Evolutionary conservation across 176 grass and related monocot species (phyloP).

Genomic region (Musa troglodytarum): DNA sequence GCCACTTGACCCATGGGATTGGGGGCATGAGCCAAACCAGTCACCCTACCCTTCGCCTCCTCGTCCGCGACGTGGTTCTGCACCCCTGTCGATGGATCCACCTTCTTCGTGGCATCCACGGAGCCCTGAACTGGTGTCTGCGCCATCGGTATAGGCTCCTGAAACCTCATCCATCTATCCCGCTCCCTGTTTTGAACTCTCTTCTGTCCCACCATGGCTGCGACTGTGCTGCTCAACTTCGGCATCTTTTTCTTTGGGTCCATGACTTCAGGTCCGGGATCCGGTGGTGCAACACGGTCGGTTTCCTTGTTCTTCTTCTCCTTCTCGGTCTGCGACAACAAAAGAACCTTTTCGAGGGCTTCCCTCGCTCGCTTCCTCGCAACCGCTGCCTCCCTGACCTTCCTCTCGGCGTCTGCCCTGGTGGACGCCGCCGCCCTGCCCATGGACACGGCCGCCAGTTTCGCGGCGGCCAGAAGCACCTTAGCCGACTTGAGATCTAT

Average conservation of each 20-base stretch:
- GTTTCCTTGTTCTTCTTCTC: constrained; percentile 8
- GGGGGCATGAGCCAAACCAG: not conserved
- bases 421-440: constrained; percentile 36
- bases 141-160: constrained; percentile 8
- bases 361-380: constrained; percentile 55
- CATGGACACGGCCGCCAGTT: constrained; percentile 48
- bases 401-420: constrained; percentile 45
- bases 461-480: constrained; percentile 57
- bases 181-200: not conserved
- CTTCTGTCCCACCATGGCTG: not conserved
- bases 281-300: not conserved
- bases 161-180: constrained; percentile 13
- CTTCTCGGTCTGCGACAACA: constrained; percentile 5
- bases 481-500: constrained; percentile 30
- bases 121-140: not conserved
- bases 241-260: constrained; percentile 18
- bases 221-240: constrained; percentile 2
- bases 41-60: not conserved
- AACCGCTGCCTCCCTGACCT: constrained; percentile 47
- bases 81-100: not conserved
- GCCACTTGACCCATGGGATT: not conserved
- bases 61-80: not conserved
- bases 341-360: constrained; percentile 37
- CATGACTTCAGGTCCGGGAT: not conserved
- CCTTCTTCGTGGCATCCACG: not conserved